Percentiles rank a stretch among this genome's conserved stretches.
Evolutionary conservation across 2,329 filamentous ascomycete species (phyloP).

Genomic region (Penicillium sp.): DNA sequence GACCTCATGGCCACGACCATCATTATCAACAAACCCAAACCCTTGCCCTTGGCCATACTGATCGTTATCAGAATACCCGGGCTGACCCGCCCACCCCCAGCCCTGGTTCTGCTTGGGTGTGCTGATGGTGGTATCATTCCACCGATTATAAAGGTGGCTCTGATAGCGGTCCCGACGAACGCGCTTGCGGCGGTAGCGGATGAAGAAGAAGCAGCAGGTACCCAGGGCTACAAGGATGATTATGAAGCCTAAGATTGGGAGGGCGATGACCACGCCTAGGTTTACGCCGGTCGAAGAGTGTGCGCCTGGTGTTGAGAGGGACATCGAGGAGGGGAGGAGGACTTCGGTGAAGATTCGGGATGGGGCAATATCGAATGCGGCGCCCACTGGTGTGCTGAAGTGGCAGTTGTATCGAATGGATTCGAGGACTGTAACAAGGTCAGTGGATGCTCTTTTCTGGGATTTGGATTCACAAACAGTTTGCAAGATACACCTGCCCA

Average conservation of each 20-base stretch:
- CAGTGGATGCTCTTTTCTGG: not conserved
- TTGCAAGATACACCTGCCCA: slow-evolving; percentile 35
- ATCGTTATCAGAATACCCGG: slow-evolving; percentile 8
- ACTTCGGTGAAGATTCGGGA: slow-evolving; percentile 40
- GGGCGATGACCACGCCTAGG: slow-evolving; percentile 39
- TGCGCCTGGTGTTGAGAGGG: slow-evolving; percentile 17
- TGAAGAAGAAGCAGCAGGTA: slow-evolving; percentile 41
- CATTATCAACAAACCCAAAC: slow-evolving; percentile 27
- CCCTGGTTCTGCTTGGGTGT: slow-evolving; percentile 23
- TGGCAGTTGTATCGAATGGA: slow-evolving; percentile 44
- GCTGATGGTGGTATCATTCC: slow-evolving; percentile 33
- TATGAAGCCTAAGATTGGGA: slow-evolving; percentile 42
- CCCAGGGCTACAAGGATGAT: slow-evolving; percentile 31
- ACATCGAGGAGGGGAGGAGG: slow-evolving; percentile 33
- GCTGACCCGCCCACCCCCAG: slow-evolving; percentile 20
- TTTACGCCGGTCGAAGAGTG: slow-evolving; percentile 20
- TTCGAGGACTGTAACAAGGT: slow-evolving; percentile 38
- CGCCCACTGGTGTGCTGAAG: slow-evolving; percentile 33
- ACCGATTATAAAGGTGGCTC: slow-evolving; percentile 31
- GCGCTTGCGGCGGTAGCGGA: slow-evolving; percentile 40
- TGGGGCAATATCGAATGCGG: slow-evolving; percentile 38
- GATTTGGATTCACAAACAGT: slow-evolving; percentile 34
- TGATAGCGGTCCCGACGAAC: slow-evolving; percentile 25
- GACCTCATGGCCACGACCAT: slow-evolving; percentile 25
- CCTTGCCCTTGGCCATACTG: slow-evolving; percentile 18